Evolutionary conservation across 1,139 yeast species (phyloP), one percentile per base, ranked within the genome.

Genomic region (Yarrowia galli): DNA sequence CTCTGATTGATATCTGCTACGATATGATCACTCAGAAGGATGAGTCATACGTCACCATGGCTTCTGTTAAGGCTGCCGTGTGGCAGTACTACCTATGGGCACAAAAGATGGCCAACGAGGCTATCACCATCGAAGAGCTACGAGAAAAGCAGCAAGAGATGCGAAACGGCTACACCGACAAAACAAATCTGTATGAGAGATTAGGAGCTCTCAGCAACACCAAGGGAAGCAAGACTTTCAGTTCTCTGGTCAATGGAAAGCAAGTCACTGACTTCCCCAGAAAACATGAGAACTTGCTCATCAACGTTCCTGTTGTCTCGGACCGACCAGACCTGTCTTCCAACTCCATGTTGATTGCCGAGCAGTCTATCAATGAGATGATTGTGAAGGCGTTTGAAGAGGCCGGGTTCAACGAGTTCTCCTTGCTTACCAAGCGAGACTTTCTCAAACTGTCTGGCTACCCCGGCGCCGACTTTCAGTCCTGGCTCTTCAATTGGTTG

Each of bases 81-180:
- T 61, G 66, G 66, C 43, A 48, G 45, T 46, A 61, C 28, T 61
- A 61, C 38, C 46, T 61, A 20, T 61, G 66, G 66, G 54, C 66
- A 5, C 54, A 46, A 16, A 61, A 61, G 13, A 61, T 61, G 66
- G 56, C 54, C 66, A 61, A 61, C 15, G 66, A 61, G n/a, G 66
- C 66, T 10, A 61, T 61, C 28, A 46, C 56, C n/a, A 46, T 61
- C 10, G 66, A 46, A n/a, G 66, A 61, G n/a, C 32, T 43, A 28
- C 40, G 64, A 15, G 38, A 46, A 48, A 35, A 46, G 46, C 56
- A 46, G 35, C 56, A 46, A 35, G 56, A 61, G n/a, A 61, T 61
- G 54, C 32, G 46, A 38, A 38, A 61, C 13, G 56, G 66, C 8
- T 48, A 46, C 36, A 61, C 66, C 1, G 54, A 61, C 38, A 16